Evolutionary conservation across 352 stramenopile genomes (phyloP).

Genomic region (Phytopythium montanum): DNA sequence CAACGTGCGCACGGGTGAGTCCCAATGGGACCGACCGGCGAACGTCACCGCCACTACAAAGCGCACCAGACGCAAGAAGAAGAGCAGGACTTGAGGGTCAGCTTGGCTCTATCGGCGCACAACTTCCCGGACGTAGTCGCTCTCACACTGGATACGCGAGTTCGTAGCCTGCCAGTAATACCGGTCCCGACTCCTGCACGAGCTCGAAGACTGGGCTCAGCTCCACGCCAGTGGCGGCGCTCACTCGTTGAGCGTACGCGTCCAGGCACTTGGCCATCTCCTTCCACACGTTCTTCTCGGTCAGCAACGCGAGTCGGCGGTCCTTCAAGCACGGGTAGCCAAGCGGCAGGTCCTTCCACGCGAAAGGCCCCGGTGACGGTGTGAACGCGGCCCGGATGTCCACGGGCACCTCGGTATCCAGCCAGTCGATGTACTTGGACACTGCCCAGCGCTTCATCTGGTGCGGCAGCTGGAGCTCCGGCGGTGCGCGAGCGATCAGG

Average conservation of each 20-base stretch:
- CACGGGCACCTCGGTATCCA: constrained; percentile 47
- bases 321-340: constrained; percentile 69
- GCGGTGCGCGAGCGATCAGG: constrained; percentile 59
- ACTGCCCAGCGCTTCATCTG: constrained; percentile 71
- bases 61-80: constrained; percentile 22
- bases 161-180: constrained; percentile 83
- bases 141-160: constrained; percentile 33
- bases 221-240: constrained; percentile 33
- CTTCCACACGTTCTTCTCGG: constrained; percentile 80
- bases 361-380: constrained; percentile 4
- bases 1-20: constrained; percentile 67
- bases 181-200: constrained; percentile 66
- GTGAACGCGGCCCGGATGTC: constrained; percentile 1
- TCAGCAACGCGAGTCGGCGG: constrained; percentile 32
- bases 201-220: constrained; percentile 70
- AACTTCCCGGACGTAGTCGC: too few species aligned
- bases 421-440: constrained; percentile 78
- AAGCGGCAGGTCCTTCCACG: constrained; percentile 47
- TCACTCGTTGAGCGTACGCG: constrained; percentile 74
- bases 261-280: constrained; percentile 74
- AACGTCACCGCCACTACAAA: constrained; percentile 22
- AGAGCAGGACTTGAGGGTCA: constrained; percentile 2
- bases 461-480: constrained; percentile 72
- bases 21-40: constrained; percentile 45
- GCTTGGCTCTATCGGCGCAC: neutral